Evolutionary conservation across 495 filamentous ascomycete genomes (phyloP), one percentile per base, ranked within the genome.

Genomic region (Aspergillus coremiiformis): DNA sequence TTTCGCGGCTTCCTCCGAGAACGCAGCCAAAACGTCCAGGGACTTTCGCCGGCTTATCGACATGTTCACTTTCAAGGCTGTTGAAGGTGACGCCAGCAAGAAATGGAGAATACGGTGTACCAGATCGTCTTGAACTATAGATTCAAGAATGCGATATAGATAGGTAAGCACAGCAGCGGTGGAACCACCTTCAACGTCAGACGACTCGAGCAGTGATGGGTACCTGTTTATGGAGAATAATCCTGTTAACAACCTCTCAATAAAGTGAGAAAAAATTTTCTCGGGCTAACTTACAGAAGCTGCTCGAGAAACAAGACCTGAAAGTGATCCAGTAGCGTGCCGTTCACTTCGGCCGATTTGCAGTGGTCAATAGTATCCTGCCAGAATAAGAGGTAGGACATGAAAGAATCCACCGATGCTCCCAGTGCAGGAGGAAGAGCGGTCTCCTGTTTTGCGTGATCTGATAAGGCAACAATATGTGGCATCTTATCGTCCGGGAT

Each of bases 351-450:
- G 1, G 80, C 75, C 1, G 92, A 96, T 55, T 82, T 82, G 69
- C 93, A 99, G 68, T 97, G 89, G 61, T 96, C 90, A 43, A 99
- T 77, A 14, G 95, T 89, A 66, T 99, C 93, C 61, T 99, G 93
- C 94, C 93, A 99, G 58, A 99, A 98, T 14, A 90, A 71, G 12
- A 99, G 75, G 61, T 96, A 92, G 12, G 93, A 95, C 22, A 99
- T 78, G 60, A 99, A 97, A 0, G 93, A 94, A 43, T 90, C 85
- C 68, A 98, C 80, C 57, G 95, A 84, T 6, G 79, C 74, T 50
- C 87, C 85, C 53, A 94, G 86, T 14, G 14, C 76, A 60, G 47
- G 85, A 10, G 66, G 60, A 11, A 73, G 52, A 9, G 71, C 66
- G 1, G 63, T 70, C 37, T 67, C 66, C 39, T 73, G 66, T 9